Evolutionary conservation across 495 filamentous ascomycete species (phyloP).

Genomic region (Penicillium manginii): DNA sequence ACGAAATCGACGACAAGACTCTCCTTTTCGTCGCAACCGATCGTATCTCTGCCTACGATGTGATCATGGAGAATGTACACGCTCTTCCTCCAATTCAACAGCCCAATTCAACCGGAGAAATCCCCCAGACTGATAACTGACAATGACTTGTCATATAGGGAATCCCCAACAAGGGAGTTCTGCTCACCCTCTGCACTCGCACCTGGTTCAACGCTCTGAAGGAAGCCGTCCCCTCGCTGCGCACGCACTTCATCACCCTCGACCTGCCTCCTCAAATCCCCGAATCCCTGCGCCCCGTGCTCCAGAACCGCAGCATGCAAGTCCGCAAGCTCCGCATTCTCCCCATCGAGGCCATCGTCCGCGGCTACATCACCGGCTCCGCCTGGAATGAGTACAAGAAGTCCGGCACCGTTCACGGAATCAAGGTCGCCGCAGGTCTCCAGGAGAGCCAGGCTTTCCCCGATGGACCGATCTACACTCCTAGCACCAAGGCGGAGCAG

Average conservation of each 20-base stretch:
- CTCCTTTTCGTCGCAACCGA: slow-evolving; percentile 90
- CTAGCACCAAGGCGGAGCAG: slow-evolving; percentile 84
- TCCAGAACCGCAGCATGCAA: slow-evolving; percentile 78
- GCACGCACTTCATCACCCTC: slow-evolving; percentile 77
- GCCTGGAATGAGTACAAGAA: slow-evolving; percentile 84
- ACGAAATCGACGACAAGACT: slow-evolving; percentile 70
- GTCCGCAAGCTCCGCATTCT: slow-evolving; percentile 79
- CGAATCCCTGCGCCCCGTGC: slow-evolving; percentile 48
- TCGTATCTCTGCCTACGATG: slow-evolving; percentile 93
- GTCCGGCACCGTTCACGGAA: slow-evolving; percentile 80
- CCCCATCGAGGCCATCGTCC: slow-evolving; percentile 89
- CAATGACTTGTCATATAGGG: slow-evolving; percentile 54
- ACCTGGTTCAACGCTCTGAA: slow-evolving; percentile 84
- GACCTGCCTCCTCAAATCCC: slow-evolving; percentile 61
- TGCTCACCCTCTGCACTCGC: slow-evolving; percentile 81
- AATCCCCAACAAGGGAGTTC: slow-evolving; percentile 78
- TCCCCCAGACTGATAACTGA: slow-evolving; percentile 8
- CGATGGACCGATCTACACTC: slow-evolving; percentile 78
- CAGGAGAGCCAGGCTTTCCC: slow-evolving; percentile 74
- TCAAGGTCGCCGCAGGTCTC: slow-evolving; percentile 67
- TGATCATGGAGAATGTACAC: slow-evolving; percentile 80
- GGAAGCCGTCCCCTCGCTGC: slow-evolving; percentile 64
- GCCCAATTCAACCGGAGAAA: neutral
- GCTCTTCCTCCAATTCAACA: slow-evolving; percentile 7
- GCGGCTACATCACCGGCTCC: slow-evolving; percentile 92